These are phyloP conservation scores for Phlegmacium glaucopus DNA, from an alignment of 768 basidiomycete genomes.

Conservation along the genomic window DNA sequence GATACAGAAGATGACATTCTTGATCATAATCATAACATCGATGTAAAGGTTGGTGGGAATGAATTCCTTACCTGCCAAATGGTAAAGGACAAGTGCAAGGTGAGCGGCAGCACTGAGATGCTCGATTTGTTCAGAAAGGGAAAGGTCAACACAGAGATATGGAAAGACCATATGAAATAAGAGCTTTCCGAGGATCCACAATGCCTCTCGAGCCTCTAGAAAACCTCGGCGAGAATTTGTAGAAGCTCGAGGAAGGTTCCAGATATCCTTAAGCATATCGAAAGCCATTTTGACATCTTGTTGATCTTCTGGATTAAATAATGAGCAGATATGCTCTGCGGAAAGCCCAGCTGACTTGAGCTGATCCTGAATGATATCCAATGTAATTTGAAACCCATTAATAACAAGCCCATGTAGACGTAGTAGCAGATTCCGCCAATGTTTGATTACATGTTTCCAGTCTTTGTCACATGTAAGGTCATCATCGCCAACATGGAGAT, in stretches of 20 bases:
- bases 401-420: constrained; percentile 18
- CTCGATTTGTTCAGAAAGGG: constrained; percentile 24
- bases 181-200: constrained; percentile 15
- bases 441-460: constrained; percentile 29
- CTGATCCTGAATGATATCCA: constrained; percentile 16
- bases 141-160: constrained; percentile 22
- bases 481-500: too few relatives aligned
- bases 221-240: constrained; percentile 6
- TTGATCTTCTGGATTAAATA: constrained; percentile 21
- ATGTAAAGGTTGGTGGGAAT: constrained; percentile 25
- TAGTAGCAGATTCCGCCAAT: constrained; percentile 20
- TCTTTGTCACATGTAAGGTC: too few relatives aligned
- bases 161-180: constrained; percentile 21
- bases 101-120: constrained; percentile 25
- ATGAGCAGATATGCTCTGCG: constrained; percentile 13
- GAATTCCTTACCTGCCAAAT: constrained; percentile 10
- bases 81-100: constrained; percentile 18
- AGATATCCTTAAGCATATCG: constrained; percentile 18
- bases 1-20: constrained; percentile 27
- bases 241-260: constrained; percentile 10
- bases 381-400: constrained; percentile 15
- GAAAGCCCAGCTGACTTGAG: constrained; percentile 11
- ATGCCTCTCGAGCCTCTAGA: constrained; percentile 4
- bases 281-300: constrained; percentile 24
- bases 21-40: constrained; percentile 26